Evolutionary conservation across 2,329 filamentous ascomycete species (phyloP).

Genomic region (Raffaelea ambrosiae): DNA sequence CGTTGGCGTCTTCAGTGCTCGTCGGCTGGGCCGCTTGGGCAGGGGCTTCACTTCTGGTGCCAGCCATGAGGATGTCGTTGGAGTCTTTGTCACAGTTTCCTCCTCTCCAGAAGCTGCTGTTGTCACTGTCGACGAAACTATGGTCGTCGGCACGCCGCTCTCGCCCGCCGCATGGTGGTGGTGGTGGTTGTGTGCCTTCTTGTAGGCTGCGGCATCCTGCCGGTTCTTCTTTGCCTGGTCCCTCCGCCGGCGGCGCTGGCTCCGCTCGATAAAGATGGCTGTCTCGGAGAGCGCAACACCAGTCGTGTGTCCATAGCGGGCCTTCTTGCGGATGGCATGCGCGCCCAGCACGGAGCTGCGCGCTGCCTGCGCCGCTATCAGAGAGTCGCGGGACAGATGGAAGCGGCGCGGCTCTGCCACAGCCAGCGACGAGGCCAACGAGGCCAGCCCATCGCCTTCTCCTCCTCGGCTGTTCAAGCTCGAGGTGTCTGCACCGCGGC

Average conservation of each 20-base stretch:
- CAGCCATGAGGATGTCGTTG: background rate
- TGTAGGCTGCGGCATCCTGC: background rate
- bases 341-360: constrained; percentile 19
- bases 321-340: constrained; percentile 29
- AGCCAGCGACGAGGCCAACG: too few species aligned
- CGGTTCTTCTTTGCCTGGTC: constrained; percentile 8
- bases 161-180: background rate
- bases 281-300: constrained; percentile 15
- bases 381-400: constrained; percentile 35
- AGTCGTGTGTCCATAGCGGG: constrained; percentile 18
- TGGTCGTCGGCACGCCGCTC: background rate
- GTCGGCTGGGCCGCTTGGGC: constrained; percentile 6
- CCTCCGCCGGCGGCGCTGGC: constrained; percentile 22
- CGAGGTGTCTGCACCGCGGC: too few species aligned
- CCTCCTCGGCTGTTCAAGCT: too few species aligned
- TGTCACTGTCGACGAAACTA: background rate
- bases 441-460: background rate
- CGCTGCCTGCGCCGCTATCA: constrained; percentile 16
- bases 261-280: constrained; percentile 50
- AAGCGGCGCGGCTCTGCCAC: constrained; percentile 38
- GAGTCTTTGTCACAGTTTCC: too few species aligned
- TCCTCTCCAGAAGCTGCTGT: background rate
- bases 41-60: background rate
- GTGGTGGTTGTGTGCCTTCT: background rate
- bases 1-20: too few species aligned